phyloP scores from a whole-genome alignment of 148 eudicot genomes.

The Silene latifolia region DNA sequence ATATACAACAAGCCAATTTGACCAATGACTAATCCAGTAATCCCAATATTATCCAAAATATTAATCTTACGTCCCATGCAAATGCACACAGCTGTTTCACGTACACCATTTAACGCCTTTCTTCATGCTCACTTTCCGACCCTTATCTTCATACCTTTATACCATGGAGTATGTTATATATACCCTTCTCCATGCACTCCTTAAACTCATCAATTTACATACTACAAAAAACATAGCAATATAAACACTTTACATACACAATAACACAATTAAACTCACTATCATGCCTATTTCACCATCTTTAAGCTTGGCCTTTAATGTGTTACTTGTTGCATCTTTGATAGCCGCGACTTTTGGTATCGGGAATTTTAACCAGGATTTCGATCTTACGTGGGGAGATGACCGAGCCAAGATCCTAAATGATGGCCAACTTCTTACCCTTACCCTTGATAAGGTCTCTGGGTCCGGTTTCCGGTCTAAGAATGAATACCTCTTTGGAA shows the following conservation, averaged over 20 bases:
- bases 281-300: too few species aligned
- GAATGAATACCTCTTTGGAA: conserved; percentile 25
- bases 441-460: conserved; percentile 23
- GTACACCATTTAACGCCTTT: conserved; percentile 12
- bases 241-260: too few species aligned
- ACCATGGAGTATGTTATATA: too few species aligned
- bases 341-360: conserved; percentile 13
- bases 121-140: background rate
- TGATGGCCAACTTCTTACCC: conserved; percentile 29
- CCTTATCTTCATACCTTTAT: background rate
- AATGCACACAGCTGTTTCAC: conserved; percentile 23
- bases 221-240: too few species aligned
- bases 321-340: conserved; percentile 15
- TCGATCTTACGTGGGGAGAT: conserved; percentile 30
- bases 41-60: too few species aligned
- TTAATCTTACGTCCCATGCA: background rate
- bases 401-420: conserved; percentile 28
- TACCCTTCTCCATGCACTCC: too few species aligned
- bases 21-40: background rate
- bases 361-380: conserved; percentile 16
- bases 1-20: background rate
- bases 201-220: too few species aligned
- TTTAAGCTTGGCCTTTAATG: background rate
- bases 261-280: too few species aligned
- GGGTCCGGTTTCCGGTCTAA: conserved; percentile 31